These are phyloP conservation scores for Cephalotrichum gorgonifer DNA, from an alignment of 2,329 filamentous ascomycete genomes.

Conservation along the genomic window DNA sequence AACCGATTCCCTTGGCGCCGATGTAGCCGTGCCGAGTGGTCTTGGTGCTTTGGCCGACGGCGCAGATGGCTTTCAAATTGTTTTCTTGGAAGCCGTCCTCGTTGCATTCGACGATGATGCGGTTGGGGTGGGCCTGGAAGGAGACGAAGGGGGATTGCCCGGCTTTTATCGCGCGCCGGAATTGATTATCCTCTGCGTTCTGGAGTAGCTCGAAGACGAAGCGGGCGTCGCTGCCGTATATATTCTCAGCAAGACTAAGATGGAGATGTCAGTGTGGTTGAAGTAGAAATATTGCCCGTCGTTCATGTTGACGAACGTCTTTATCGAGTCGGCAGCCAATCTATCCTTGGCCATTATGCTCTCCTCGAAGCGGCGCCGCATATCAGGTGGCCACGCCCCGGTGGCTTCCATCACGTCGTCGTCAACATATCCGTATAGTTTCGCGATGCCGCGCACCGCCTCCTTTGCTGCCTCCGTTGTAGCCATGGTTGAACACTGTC, in stretches of 20 bases:
- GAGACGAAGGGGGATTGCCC: conserved; percentile 15
- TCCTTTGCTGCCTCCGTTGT: no score
- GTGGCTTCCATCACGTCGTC: no score
- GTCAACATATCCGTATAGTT: no score
- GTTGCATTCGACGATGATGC: conserved; percentile 34
- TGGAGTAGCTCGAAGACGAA: conserved; percentile 9
- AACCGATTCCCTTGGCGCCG: conserved; percentile 37
- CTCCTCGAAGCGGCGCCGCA: no score
- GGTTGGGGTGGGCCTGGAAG: conserved; percentile 21
- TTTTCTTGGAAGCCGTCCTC: conserved; percentile 29
- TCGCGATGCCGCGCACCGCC: no score
- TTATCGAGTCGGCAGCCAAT: no score
- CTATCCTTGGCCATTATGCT: no score
- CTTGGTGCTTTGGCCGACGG: conserved; percentile 32
- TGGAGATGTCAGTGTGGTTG: no score
- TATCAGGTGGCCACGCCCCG: no score
- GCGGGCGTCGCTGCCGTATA: conserved; percentile 6
- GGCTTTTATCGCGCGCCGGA: conserved; percentile 11
- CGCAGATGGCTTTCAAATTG: conserved; percentile 32
- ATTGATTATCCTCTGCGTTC: conserved; percentile 29
- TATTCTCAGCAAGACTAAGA: conserved; percentile 7
- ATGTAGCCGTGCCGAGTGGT: conserved; percentile 25
- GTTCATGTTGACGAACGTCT: no score
- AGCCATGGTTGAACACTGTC: no score
- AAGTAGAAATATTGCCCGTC: no score